phyloP scores from a whole-genome alignment of 2,329 filamentous ascomycete species.

The Plenodomus lindquistii region DNA sequence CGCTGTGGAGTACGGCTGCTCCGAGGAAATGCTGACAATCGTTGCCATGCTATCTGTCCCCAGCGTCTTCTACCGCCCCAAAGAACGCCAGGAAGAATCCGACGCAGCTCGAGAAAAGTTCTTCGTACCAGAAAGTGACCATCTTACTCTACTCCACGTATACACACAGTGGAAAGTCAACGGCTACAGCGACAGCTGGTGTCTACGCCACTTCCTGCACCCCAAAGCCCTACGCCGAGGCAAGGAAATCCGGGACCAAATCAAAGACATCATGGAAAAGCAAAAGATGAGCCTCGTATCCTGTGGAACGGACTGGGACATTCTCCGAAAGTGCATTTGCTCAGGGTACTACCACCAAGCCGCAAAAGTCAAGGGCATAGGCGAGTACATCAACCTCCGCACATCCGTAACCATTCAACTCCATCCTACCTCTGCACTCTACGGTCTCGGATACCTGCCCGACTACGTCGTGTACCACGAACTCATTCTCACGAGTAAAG shows the following conservation, averaged over 20 bases:
- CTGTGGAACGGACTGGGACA: slow-evolving; percentile 96
- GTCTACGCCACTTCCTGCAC: slow-evolving; percentile 88
- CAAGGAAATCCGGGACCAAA: slow-evolving; percentile 91
- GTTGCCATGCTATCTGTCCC: slow-evolving; percentile 98
- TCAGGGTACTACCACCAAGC: slow-evolving; percentile 98
- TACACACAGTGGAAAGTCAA: slow-evolving; percentile 96
- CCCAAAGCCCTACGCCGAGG: slow-evolving; percentile 90
- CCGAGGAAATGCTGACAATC: slow-evolving; percentile 97
- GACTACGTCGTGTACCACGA: slow-evolving; percentile 99
- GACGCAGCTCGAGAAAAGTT: slow-evolving; percentile 96
- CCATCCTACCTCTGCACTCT: slow-evolving; percentile 90
- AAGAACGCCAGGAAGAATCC: slow-evolving; percentile 94
- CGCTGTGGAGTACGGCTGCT: slow-evolving; percentile 85
- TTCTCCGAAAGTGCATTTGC: slow-evolving; percentile 95
- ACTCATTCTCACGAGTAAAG: slow-evolving; percentile 92
- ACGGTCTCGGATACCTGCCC: slow-evolving; percentile 88
- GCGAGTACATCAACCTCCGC: slow-evolving; percentile 95
- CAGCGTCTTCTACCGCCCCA: slow-evolving; percentile 94
- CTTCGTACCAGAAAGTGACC: slow-evolving; percentile 96
- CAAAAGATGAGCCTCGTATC: slow-evolving; percentile 86
- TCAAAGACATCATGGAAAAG: slow-evolving; percentile 90
- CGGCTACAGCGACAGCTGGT: slow-evolving; percentile 88
- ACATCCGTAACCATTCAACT: slow-evolving; percentile 93
- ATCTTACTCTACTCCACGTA: slow-evolving; percentile 92
- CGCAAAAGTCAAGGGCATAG: slow-evolving; percentile 91